Conservation (phyloP, 2,329 filamentous ascomycete genomes). For the Ceratocystiopsis minuta region DNA sequence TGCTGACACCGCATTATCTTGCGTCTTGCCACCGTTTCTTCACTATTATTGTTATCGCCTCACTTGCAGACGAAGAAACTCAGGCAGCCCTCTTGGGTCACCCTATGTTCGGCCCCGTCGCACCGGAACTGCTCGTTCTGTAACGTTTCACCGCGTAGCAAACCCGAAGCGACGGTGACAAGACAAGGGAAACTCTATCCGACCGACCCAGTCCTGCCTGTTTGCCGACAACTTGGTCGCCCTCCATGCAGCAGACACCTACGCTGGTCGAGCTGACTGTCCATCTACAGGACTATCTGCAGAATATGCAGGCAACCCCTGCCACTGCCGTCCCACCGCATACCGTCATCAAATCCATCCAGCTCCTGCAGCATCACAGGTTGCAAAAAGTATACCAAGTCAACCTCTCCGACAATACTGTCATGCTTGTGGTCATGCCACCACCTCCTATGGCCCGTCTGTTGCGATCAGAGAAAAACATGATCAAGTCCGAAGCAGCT, state of each 20-base stretch:
- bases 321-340: conserved; percentile 14
- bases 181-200: conserved; percentile 6
- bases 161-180: conserved; percentile 4
- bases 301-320: conserved; percentile 20
- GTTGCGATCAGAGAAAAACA: conserved; percentile 27
- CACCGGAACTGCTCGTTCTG: conserved; percentile 2
- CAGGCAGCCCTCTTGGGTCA: background rate
- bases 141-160: conserved; percentile 7
- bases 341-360: conserved; percentile 17
- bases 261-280: conserved; percentile 8
- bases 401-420: conserved; percentile 22
- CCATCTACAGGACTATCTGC: background rate
- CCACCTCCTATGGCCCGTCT: conserved; percentile 24
- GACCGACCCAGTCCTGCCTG: conserved; percentile 3
- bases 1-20: background rate
- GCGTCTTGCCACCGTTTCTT: background rate
- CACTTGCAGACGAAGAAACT: background rate
- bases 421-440: conserved; percentile 24
- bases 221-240: conserved; percentile 1
- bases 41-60: background rate
- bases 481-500: conserved; percentile 25
- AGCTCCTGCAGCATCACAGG: conserved; percentile 15
- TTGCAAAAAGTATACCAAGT: conserved; percentile 26
- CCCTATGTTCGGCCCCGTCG: background rate
- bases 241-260: conserved; percentile 19